Base-by-base conservation (phyloP, 352 stramenopile species). In the Pythium aquatile region DNA sequence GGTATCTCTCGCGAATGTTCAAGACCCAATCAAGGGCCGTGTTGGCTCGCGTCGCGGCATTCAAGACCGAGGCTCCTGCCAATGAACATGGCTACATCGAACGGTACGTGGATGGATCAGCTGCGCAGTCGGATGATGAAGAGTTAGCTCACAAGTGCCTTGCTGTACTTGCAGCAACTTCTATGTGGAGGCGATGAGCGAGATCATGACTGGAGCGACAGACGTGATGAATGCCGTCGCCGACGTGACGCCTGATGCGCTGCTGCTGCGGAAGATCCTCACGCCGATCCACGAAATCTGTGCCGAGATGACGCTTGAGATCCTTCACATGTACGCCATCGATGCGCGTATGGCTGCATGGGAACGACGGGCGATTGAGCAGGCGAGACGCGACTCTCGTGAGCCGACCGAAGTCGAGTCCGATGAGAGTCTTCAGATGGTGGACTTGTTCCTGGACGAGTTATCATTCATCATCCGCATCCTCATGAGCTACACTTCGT, bases 351-450 rank as follows among this genome's bases (percentile, higher is more conserved):
- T 95, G 75, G 65, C 68, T 2, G 87, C 87, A 28, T 95, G 85
- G 87, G 87, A 95, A 55, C 82, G 84, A 3, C 70, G 83, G 32
- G 84, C 84, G 7, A 78, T 87, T 20, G 72, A 78, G 0, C 78
- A 89, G 48, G 82, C 82, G 16, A 66, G 78, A n/a, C 69, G 75
- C 37, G 73, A 81, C 30, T 60, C 72, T 5, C 58, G 60, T 13
- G 67, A 77, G 2, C 46, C 71, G 20, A 68, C 55, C 28, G 66
- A 65, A 17, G 70, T 84, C 11, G 87, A 93, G 48, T 73, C 85
- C 9, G 87, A 95, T 61, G 87, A 95, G 71, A 93, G 83, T 68
- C 69, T 95, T 32, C 86, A 95, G 66, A 95, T 95, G 87, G 77
- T 93, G 53, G 84, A 95, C 52, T 66, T 93, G 55, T 88, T 91